Conservation (phyloP, 1,284 basidiomycete genomes). For the Marasmius sp. region DNA sequence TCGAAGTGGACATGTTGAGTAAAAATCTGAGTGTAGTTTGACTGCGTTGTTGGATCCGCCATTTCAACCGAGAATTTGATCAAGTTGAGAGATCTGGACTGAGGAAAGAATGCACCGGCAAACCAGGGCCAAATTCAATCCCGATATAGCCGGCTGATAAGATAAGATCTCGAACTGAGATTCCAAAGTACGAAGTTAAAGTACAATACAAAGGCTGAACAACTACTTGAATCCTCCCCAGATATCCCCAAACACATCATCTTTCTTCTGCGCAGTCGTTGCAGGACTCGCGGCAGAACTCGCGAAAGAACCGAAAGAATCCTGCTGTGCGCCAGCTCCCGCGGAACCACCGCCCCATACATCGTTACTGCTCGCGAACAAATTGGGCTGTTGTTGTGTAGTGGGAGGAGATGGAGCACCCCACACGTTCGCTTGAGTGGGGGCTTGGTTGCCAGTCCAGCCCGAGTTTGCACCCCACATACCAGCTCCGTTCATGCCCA, state of each 20-base stretch:
- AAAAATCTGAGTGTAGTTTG: conserved; percentile 74
- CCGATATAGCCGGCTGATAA: too few species aligned
- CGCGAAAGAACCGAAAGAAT: conserved; percentile 18
- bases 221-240: conserved; percentile 80
- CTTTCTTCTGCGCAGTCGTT: conserved; percentile 53
- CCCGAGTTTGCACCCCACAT: conserved; percentile 68
- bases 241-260: conserved; percentile 77
- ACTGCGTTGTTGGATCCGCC: conserved; percentile 74
- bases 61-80: conserved; percentile 6
- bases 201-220: not conserved
- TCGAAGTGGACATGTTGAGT: conserved; percentile 75
- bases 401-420: conserved; percentile 14
- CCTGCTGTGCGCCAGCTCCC: conserved; percentile 5
- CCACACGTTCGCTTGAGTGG: conserved; percentile 25
- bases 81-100: not conserved
- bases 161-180: too few species aligned
- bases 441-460: conserved; percentile 42
- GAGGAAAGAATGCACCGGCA: not conserved
- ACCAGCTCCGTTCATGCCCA: conserved; percentile 53
- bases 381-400: conserved; percentile 26
- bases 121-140: not conserved
- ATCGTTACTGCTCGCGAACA: conserved; percentile 45
- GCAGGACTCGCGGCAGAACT: conserved; percentile 11
- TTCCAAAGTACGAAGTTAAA: not conserved
- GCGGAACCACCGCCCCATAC: conserved; percentile 49